Percentiles rank a stretch among this genome's conserved stretches.
Conservation (phyloP, 495 filamentous ascomycete genomes). For the Aspergillus mulundensis region DNA sequence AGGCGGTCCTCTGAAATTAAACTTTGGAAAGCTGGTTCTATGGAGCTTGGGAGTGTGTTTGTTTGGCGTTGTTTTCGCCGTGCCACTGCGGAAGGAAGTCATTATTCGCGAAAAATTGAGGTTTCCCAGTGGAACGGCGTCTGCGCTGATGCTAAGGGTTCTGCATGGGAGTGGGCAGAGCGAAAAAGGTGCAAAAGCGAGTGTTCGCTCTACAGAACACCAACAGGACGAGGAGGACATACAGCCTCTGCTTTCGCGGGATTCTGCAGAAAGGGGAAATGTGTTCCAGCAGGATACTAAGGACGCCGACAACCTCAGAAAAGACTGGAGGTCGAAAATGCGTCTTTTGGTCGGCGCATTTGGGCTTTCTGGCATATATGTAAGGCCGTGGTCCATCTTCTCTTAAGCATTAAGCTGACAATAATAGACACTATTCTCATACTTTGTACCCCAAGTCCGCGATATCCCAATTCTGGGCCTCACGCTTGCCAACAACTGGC, state of each 20-base stretch:
- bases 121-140: constrained; percentile 93
- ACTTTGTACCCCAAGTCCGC: constrained; percentile 83
- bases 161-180: constrained; percentile 60
- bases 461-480: constrained; percentile 81
- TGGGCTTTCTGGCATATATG: constrained; percentile 51
- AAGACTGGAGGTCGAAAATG: constrained; percentile 62
- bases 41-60: constrained; percentile 91
- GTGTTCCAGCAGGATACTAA: constrained; percentile 24
- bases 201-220: constrained; percentile 11
- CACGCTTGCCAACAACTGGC: constrained; percentile 70
- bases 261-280: constrained; percentile 17
- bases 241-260: constrained; percentile 7
- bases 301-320: constrained; percentile 31
- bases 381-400: constrained; percentile 18
- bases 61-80: constrained; percentile 95
- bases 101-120: constrained; percentile 87
- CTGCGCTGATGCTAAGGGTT: constrained; percentile 86
- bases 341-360: constrained; percentile 57
- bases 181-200: constrained; percentile 23
- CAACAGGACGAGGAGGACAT: constrained; percentile 16
- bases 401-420: constrained; percentile 13
- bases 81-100: constrained; percentile 80
- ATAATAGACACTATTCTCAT: constrained; percentile 73
- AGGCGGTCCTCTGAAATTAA: constrained; percentile 67
- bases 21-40: constrained; percentile 70